A percentile compares a stretch with the other conserved stretches of the same genome.
phyloP scores from a whole-genome alignment of 306 rosid species.

The Trifolium subterraneum region DNA sequence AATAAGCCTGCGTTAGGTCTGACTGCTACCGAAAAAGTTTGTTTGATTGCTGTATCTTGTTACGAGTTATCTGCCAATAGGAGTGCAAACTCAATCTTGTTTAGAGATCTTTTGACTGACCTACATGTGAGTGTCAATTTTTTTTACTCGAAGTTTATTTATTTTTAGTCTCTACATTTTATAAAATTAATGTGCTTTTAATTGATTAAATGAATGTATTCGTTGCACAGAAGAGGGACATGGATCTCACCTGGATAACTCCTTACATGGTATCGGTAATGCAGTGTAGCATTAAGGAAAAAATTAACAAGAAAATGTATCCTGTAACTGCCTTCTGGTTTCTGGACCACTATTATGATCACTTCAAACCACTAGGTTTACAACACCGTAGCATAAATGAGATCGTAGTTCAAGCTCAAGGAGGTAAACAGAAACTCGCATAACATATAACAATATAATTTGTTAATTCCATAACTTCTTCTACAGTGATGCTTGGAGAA shows the following conservation, averaged over 20 bases:
- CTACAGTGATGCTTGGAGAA: not conserved
- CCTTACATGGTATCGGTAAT: not conserved
- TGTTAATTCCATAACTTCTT: not conserved
- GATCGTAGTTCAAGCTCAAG: conserved; percentile 42
- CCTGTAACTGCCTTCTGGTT: conserved; percentile 31
- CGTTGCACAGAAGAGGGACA: not conserved
- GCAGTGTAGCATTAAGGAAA: conserved; percentile 19
- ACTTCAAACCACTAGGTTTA: not conserved
- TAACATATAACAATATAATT: not conserved
- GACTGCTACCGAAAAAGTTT: not conserved
- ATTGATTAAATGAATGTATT: not conserved
- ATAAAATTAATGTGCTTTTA: not conserved
- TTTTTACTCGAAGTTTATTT: not conserved
- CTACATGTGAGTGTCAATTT: not conserved
- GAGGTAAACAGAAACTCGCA: conserved; percentile 24
- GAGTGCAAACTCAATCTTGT: not conserved
- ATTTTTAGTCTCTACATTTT: not conserved
- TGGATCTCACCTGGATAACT: not conserved
- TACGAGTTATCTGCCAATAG: conserved; percentile 26
- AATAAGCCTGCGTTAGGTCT: not conserved
- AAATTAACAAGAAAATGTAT: conserved; percentile 15
- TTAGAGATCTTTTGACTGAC: not conserved
- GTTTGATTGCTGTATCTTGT: conserved; percentile 25
- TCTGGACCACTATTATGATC: conserved; percentile 24
- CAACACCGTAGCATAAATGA: conserved; percentile 28